These are phyloP conservation scores for Phialophora chinensis DNA, from an alignment of 2,329 filamentous ascomycete species.

Conservation along the genomic window DNA sequence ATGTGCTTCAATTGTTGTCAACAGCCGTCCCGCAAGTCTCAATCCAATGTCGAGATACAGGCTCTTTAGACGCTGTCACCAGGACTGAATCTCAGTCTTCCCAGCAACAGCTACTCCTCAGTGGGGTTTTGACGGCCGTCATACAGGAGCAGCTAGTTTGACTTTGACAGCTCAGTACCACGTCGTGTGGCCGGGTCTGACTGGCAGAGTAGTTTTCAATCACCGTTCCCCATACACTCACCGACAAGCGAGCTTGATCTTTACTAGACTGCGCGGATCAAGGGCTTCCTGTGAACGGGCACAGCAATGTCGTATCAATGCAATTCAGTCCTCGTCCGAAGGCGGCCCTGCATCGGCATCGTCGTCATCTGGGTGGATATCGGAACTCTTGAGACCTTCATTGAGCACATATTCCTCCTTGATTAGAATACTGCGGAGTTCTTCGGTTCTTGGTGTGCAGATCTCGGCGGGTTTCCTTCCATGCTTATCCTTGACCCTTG, in stretches of 20 bases:
- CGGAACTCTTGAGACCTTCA: slow-evolving; percentile 48
- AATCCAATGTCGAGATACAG: not conserved
- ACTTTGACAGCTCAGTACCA: not conserved
- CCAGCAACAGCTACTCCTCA: not conserved
- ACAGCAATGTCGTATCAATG: not conserved
- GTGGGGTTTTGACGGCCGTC: not conserved
- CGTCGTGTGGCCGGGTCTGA: not conserved
- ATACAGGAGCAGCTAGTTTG: not conserved
- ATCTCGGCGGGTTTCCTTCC: slow-evolving; percentile 54
- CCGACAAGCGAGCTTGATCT: not conserved
- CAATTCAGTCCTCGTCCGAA: slow-evolving; percentile 36
- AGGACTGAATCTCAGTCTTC: not conserved
- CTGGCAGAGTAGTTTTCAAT: not conserved
- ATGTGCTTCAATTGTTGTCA: slow-evolving; percentile 25
- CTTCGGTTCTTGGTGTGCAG: slow-evolving; percentile 50
- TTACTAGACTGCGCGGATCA: not conserved
- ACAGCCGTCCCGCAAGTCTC: not conserved
- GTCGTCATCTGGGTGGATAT: slow-evolving; percentile 44
- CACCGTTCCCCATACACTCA: not conserved
- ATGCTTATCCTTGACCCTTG: slow-evolving; percentile 55
- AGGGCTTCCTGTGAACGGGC: not conserved
- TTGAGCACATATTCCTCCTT: slow-evolving; percentile 56
- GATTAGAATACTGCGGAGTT: slow-evolving; percentile 50
- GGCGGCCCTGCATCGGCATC: slow-evolving; percentile 36
- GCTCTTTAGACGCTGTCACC: not conserved